These are phyloP conservation scores for Trametes cinnabarina DNA, from an alignment of 768 basidiomycete genomes.

Conservation along the genomic window DNA sequence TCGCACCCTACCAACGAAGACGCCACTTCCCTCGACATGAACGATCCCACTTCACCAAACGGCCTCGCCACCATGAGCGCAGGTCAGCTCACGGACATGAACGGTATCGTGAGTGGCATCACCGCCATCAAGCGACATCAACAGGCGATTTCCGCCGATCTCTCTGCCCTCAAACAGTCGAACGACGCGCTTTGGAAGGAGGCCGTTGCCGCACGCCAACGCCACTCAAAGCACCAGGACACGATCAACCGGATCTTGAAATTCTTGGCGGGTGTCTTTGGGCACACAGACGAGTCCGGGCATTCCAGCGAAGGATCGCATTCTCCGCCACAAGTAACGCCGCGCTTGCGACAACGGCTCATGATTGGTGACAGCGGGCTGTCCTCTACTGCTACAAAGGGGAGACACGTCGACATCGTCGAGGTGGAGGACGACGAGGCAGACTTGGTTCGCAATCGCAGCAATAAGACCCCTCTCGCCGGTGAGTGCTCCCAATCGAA, in stretches of 20 bases:
- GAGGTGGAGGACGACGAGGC: constrained; percentile 44
- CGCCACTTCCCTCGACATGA: constrained; percentile 21
- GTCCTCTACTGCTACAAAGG: constrained; percentile 30
- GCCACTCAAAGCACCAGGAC: constrained; percentile 91
- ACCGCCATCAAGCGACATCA: constrained; percentile 89
- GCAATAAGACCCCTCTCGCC: constrained; percentile 8
- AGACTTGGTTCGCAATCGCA: constrained; percentile 14
- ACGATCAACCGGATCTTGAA: constrained; percentile 94
- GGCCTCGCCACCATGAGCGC: constrained; percentile 27
- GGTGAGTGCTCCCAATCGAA: constrained; percentile 8
- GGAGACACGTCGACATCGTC: constrained; percentile 34
- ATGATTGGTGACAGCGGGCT: constrained; percentile 58
- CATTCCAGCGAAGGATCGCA: constrained; percentile 37
- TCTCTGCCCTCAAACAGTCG: constrained; percentile 82
- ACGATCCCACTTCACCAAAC: constrained; percentile 17
- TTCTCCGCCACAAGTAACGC: constrained; percentile 43
- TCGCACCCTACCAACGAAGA: constrained; percentile 32
- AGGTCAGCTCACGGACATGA: constrained; percentile 68
- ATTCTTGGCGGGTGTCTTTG: constrained; percentile 92
- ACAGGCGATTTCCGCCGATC: constrained; percentile 82
- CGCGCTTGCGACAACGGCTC: constrained; percentile 51
- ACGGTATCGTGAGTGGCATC: constrained; percentile 78
- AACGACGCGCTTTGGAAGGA: constrained; percentile 95
- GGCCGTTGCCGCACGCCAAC: constrained; percentile 69
- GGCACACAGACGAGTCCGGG: constrained; percentile 39